Base-by-base conservation (phyloP, 176 grass and related monocot genomes). In the Juncus inflexus region DNA sequence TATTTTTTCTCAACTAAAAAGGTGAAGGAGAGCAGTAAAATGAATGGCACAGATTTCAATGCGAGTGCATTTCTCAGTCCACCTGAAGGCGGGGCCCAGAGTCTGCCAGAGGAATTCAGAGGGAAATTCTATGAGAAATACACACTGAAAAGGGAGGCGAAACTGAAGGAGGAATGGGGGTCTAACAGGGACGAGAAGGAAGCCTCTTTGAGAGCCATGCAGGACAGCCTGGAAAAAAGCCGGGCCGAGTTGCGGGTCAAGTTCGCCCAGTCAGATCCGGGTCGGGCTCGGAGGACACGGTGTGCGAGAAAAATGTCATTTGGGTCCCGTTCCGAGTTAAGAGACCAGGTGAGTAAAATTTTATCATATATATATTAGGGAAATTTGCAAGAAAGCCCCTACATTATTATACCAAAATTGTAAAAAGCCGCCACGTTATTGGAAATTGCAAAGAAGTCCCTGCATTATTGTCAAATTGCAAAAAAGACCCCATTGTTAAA, bases 61-160 rank as follows among this genome's bases (percentile, higher is more conserved):
- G 40, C 60, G 35, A 77, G 78, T 77, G 80, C 87, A 40, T 77
- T 84, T 80, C 65, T 87, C 61, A 35, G 67, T 77, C 70, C 76
- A 55, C 76, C 87, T 65, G 83, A 90, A 28, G 62, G 67, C 65
- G 76, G 71, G 59, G 83, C 81, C 55, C 70, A 86, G 36, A 89
- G 82, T 73, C 51, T 85, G 64, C 70, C 66, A 45, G 85, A 97
- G 72, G 92, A 97, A 58, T 83, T 80, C 3, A 86, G 82, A 81
- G 92, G 92, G 82, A 97, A 89, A 42, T 97, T 84, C 28, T 97
- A 97, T 79, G 88, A 97, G 15, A 86, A 91, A 62, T 97, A 97
- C 76, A 91, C 78, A 83, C 73, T 86, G 59, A 97, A 84, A 80
- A 86, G 92, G 51, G 77, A 97, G 69, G 85, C 85, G 64, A 97